These are phyloP conservation scores for Oehlia diaphana DNA, from an alignment of 192 early-diverging fungal species.

Conservation along the genomic window DNA sequence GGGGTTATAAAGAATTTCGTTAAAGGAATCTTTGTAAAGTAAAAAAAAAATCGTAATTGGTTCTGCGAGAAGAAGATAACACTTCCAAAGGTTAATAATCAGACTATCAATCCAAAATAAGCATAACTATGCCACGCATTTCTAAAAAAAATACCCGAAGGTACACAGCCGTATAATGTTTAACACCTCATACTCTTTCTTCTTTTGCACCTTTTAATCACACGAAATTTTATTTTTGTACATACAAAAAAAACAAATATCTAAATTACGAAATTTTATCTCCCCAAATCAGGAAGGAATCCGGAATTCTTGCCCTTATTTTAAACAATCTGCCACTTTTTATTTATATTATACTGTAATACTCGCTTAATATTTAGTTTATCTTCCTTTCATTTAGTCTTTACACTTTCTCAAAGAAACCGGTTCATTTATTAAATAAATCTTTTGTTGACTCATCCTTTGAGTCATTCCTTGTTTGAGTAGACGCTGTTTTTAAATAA, in stretches of 20 bases:
- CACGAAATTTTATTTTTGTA: not conserved
- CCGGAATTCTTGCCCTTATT: not conserved
- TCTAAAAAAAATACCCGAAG: not conserved
- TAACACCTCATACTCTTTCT: not conserved
- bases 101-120: conserved; percentile 4
- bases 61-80: conserved; percentile 6
- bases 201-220: not conserved
- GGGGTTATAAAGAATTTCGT: not conserved
- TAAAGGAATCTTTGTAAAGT: not conserved
- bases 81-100: not conserved
- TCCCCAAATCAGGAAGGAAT: not conserved
- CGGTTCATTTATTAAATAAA: not conserved
- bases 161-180: not conserved
- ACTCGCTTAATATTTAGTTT: not conserved
- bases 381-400: not conserved
- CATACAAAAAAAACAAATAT: not conserved
- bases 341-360: not conserved
- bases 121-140: not conserved
- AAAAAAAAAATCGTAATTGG: not conserved
- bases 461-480: not conserved
- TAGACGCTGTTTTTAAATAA: not conserved
- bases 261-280: not conserved
- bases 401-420: not conserved
- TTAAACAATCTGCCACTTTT: not conserved
- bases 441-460: not conserved